These are phyloP conservation scores for Erysimum cheiri DNA, from an alignment of 441 rosid genomes.

Conservation along the genomic window DNA sequence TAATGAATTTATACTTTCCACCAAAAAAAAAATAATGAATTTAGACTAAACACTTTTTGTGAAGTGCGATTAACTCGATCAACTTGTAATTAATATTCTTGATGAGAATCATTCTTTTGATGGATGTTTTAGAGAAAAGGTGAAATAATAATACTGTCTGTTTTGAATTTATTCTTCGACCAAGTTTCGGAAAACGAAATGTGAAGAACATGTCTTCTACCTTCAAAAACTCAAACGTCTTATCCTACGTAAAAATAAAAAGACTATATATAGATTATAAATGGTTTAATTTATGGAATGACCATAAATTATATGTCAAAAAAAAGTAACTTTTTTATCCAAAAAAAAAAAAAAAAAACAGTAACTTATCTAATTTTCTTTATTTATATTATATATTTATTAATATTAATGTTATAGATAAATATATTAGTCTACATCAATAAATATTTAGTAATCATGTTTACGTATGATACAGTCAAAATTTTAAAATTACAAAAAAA, in stretches of 20 bases:
- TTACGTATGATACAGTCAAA: too few relatives aligned
- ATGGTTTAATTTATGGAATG: not conserved
- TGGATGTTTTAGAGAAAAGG: conserved; percentile 7
- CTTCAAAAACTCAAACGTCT: not conserved
- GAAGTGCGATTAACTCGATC: conserved; percentile 20
- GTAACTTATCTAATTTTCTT: too few relatives aligned
- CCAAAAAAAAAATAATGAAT: too few relatives aligned
- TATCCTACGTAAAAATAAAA: not conserved
- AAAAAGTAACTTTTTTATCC: too few relatives aligned
- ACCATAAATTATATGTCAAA: not conserved
- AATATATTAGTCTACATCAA: too few relatives aligned
- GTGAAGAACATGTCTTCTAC: not conserved
- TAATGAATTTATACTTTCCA: too few relatives aligned
- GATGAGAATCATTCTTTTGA: conserved; percentile 25
- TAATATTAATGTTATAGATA: too few relatives aligned
- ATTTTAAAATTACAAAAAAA: too few relatives aligned
- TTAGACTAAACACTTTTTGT: not conserved
- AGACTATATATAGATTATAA: not conserved
- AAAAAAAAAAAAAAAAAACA: too few relatives aligned
- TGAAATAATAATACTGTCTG: conserved; percentile 3
- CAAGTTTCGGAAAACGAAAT: conserved; percentile 36
- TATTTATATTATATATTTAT: too few relatives aligned
- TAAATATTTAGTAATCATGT: too few relatives aligned
- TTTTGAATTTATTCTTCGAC: conserved; percentile 21
- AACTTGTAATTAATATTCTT: conserved; percentile 32